phyloP scores from a whole-genome alignment of 371 early-diverging fungal species.

The Mucor mucedo region DNA sequence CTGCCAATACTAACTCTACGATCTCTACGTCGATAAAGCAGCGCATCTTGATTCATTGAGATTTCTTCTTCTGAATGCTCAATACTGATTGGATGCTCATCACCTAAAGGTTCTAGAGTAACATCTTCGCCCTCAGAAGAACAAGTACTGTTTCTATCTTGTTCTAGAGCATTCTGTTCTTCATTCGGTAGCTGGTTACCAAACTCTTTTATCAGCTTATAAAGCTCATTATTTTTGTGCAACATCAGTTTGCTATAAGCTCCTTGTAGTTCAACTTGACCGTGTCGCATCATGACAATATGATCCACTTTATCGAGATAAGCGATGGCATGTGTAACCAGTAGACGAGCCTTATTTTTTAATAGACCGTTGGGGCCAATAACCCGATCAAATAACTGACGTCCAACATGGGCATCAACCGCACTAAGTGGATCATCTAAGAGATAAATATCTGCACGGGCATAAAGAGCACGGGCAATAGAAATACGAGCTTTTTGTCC shows the following conservation, averaged over 20 bases:
- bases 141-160: constrained; percentile 4
- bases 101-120: constrained; percentile 18
- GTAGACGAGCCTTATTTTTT: constrained; percentile 77
- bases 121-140: constrained; percentile 7
- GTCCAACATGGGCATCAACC: constrained; percentile 94
- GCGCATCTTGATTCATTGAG: constrained; percentile 28
- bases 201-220: constrained; percentile 53
- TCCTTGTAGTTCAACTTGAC: constrained; percentile 77
- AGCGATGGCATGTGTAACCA: constrained; percentile 93
- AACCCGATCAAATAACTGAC: constrained; percentile 80
- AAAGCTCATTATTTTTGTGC: constrained; percentile 57
- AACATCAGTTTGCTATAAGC: constrained; percentile 69
- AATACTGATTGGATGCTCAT: constrained; percentile 24
- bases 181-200: constrained; percentile 29
- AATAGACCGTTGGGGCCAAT: constrained; percentile 84
- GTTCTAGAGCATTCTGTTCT: constrained; percentile 24
- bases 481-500: constrained; percentile 85
- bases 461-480: constrained; percentile 83
- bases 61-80: constrained; percentile 17
- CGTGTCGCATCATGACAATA: constrained; percentile 80
- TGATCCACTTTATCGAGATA: constrained; percentile 70
- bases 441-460: constrained; percentile 81
- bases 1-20: constrained; percentile 30
- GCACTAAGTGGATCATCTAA: constrained; percentile 88
- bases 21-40: constrained; percentile 29